Base-by-base conservation (phyloP, 2,329 filamentous ascomycete genomes). In the Fusarium secorum region DNA sequence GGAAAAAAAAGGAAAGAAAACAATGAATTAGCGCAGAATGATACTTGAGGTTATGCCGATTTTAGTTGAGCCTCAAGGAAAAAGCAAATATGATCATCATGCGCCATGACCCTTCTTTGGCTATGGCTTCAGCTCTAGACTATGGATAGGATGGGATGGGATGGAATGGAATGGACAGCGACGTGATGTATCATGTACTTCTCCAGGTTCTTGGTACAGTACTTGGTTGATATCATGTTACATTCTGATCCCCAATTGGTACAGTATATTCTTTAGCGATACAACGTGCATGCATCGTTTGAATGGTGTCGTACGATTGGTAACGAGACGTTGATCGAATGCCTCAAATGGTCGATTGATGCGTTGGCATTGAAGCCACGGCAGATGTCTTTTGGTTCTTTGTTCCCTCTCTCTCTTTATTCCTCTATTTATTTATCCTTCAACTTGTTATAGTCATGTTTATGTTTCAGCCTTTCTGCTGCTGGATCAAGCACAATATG, bases 261-360 rank as follows among this genome's bases (percentile, higher is more conserved):
- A 36, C 38, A 6, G 42, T 13, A 36, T 45, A 6, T 71, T 48
- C 35, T 52, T 33, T 55, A 44, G 20, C 28, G 22, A 36, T 36
- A 36, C 48, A 28, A 30, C 22, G 38, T 61, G 51, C 68, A 30
- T 42, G 68, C n/a, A 28, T 24, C 57, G 44, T 35, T 36, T 38
- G 28, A 67, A 68, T 73, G 72, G 67, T 73, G 64, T 73, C 62
- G 61, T 68, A 73, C 68, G 68, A 74, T 67, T 74, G 72, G 72
- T 66, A 55, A 70, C 52, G 24, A 58, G 53, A 51, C 39, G 58
- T 45, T 60, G 33, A 38, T 53, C 38, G 58, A 49, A 58, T 68
- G 70, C 69, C 71, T 74, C 62, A 65, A 68, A 68, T 68, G 64
- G 70, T 48, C 59, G 56, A 53, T 66, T 63, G 73, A 75, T 75